Evolutionary conservation across 2,329 filamentous ascomycete genomes (phyloP), one percentile per base, ranked within the genome.

Genomic region (Dactylonectria estremocensis): DNA sequence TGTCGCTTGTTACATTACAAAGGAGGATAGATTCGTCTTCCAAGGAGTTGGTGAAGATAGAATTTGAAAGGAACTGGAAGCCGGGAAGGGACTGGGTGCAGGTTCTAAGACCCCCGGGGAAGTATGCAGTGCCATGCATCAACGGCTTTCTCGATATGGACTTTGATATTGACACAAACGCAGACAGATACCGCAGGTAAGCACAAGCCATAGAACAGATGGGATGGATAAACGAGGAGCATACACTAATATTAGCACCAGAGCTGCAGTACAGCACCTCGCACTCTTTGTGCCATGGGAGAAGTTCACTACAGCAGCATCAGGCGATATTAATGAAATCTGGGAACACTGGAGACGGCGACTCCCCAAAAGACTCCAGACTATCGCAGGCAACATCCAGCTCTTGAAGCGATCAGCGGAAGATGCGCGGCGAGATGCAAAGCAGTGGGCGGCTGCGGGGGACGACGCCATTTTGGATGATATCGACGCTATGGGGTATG

Each of bases 391-490:
- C 9, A 61, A 61, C 11, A 60, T 65, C 20, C 40, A 65, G 31
- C 49, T 61, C 16, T 24, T 65, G 11, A 48, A 55, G 40, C 37
- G 49, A 48, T 65, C 40, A 8, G 49, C 62, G 14, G 37, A 65
- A 55, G 55, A 65, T 49, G 49, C 40, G 6, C 35, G 18, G 18
- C 37, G 49, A 40, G 55, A 65, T 65, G 49, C 24, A 28, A 28
- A 28, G 24, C 24, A 28, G 24, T 28, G 24, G 61, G 61, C 54
- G 2, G 22, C 16, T 35, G 7, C n/a, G 18, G 57, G 48, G 14
- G 48, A 52, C 48, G 48, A 24, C 9, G 20, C 48, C 48, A 20
- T 28, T 28, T 28, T 28, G 24, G 24, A 28, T 28, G 48, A 59
- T 37, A n/a, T 50, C 7, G 20, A 59, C n/a, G 20, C 28, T 18